Conservation (phyloP, 2,329 filamentous ascomycete genomes). For the Claviceps pazoutovae region DNA sequence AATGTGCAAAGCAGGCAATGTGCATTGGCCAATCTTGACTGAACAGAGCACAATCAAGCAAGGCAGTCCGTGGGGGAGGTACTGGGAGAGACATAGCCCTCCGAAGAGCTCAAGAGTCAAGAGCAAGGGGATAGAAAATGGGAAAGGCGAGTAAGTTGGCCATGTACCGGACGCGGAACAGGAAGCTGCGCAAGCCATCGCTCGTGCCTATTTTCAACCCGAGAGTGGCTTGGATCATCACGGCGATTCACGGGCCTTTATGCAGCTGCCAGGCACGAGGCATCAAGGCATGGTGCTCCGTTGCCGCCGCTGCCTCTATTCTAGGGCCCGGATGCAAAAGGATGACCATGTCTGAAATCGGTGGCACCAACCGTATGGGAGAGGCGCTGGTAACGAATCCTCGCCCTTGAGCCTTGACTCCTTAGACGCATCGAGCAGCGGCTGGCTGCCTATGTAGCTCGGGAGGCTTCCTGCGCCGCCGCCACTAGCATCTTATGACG, state of each 20-base stretch:
- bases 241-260: neutral
- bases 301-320: neutral
- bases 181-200: neutral
- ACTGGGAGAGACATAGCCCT: too few relatives aligned
- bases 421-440: too few relatives aligned
- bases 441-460: too few relatives aligned
- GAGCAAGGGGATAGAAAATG: neutral
- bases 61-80: neutral
- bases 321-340: neutral
- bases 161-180: neutral
- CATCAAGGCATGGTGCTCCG: neutral
- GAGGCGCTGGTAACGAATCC: too few relatives aligned
- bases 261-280: neutral
- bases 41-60: neutral
- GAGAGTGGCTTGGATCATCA: neutral
- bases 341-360: too few relatives aligned
- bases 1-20: neutral
- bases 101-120: neutral
- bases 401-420: too few relatives aligned
- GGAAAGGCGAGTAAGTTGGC: neutral
- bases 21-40: neutral
- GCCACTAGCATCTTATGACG: too few relatives aligned
- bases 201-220: neutral
- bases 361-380: too few relatives aligned
- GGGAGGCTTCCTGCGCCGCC: too few relatives aligned